Evolutionary conservation across 306 rosid species (phyloP), one percentile per base, ranked within the genome.

Genomic region (Carpinus fangiana): DNA sequence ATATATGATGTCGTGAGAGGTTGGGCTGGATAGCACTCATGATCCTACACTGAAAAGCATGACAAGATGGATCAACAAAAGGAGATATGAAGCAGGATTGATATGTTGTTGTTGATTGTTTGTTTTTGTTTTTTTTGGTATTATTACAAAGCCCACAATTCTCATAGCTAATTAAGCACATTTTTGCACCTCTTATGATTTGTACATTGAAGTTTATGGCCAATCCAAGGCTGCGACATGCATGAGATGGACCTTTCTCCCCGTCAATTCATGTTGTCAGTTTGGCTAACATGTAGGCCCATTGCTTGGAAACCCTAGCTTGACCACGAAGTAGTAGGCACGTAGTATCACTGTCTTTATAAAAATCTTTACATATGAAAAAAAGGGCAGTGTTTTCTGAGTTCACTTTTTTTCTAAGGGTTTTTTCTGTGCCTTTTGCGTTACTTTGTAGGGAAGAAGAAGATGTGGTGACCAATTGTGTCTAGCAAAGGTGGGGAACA

Each of bases 231-330:
- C 28, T 45, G 38, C 34, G 55, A 76, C 75, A 71, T 26, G 26
- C 31, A 54, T 47, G 62, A 31, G 73, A 73, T 68, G 65, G 62
- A 62, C 73, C 82, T 72, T 14, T 76, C 55, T 76, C 71, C 61
- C 83, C 72, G 74, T 82, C 78, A 77, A 73, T 79, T 79, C 73
- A 13, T 77, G 82, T 52, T 62, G 43, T 68, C 47, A 75, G 34
- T 77, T 76, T 76, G 72, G 79, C 82, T 50, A 67, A 66, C 88
- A 81, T 60, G 73, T 78, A 80, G 88, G 77, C 16, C 79, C 70
- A 68, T 68, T 28, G 82, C 54, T 83, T 20, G 4, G 68, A 68
- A 67, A 66, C 73, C 21, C 60, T 47, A 78, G 66, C 52, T 48
- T 72, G 70, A 53, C 48, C 62, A 9, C 70, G 31, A 55, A 72